phyloP scores from a whole-genome alignment of 2,329 filamentous ascomycete genomes.

The Colletotrichum euphorbiae region DNA sequence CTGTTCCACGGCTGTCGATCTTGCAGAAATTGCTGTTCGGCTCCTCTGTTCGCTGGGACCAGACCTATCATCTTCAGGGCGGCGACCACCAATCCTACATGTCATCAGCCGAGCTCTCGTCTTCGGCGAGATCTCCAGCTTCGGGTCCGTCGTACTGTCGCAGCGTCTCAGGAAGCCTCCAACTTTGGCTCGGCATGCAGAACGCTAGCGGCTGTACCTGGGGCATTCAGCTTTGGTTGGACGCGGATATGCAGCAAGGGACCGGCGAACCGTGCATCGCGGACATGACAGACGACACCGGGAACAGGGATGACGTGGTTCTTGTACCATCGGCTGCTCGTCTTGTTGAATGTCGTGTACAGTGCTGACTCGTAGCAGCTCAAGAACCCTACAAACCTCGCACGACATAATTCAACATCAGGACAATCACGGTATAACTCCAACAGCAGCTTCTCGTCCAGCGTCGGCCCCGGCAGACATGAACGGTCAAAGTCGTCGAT shows the following conservation, averaged over 20 bases:
- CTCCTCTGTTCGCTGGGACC: constrained; percentile 4
- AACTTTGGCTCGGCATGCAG: constrained; percentile 23
- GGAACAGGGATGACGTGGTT: constrained; percentile 29
- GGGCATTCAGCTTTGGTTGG: constrained; percentile 15
- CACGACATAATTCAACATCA: constrained; percentile 54
- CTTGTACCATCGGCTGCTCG: constrained; percentile 24
- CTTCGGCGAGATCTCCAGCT: not conserved
- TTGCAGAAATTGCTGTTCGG: constrained; percentile 12
- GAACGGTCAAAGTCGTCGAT: constrained; percentile 66
- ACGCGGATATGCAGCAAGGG: constrained; percentile 15
- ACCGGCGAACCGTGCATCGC: constrained; percentile 5
- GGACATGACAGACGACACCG: constrained; percentile 20
- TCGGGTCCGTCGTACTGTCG: constrained; percentile 5
- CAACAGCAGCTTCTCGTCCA: constrained; percentile 66
- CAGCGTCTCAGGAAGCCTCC: constrained; percentile 20
- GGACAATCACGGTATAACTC: constrained; percentile 40
- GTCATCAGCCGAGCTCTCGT: not conserved
- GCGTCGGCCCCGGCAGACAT: constrained; percentile 65
- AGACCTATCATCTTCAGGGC: not conserved
- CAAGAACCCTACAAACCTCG: constrained; percentile 44
- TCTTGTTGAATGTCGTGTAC: not conserved
- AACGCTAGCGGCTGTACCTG: not conserved
- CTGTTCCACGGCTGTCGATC: not conserved
- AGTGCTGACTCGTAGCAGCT: constrained; percentile 45
- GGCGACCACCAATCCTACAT: not conserved